phyloP scores from a whole-genome alignment of 352 stramenopile genomes.

The Pythium monospermum region DNA sequence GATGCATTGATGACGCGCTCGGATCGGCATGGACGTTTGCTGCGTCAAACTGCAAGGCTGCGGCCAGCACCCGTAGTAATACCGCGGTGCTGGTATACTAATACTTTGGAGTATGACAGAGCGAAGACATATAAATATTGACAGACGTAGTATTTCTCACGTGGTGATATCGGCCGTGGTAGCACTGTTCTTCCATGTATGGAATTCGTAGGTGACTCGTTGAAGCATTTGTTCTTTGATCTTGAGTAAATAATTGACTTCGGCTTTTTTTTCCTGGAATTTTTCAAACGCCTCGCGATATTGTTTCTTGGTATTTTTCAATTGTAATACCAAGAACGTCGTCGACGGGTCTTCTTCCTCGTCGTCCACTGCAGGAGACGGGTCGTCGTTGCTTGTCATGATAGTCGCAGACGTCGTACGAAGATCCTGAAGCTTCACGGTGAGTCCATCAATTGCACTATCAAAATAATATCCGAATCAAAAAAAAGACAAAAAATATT shows the following conservation, averaged over 20 bases:
- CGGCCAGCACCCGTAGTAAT: no score
- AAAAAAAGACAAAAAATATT: no score
- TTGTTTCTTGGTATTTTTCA: constrained; percentile 56
- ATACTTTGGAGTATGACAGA: no score
- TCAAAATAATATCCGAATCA: neutral
- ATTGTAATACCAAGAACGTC: constrained; percentile 31
- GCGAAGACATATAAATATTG: no score
- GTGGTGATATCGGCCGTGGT: neutral
- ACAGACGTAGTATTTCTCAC: neutral
- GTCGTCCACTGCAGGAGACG: neutral
- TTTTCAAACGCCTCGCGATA: constrained; percentile 42
- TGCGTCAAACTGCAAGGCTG: no score
- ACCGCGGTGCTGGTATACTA: no score
- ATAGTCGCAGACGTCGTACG: no score
- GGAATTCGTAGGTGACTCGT: constrained; percentile 45
- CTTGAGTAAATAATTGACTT: constrained; percentile 46
- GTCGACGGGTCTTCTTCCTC: constrained; percentile 2
- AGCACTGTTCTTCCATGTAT: constrained; percentile 29
- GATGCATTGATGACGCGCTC: no score
- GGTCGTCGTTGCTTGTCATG: constrained; percentile 1
- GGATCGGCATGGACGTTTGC: no score
- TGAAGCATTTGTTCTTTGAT: constrained; percentile 64
- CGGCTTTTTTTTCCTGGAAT: constrained; percentile 50
- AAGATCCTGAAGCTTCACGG: constrained; percentile 33
- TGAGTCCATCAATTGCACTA: constrained; percentile 47